A percentile compares a stretch with the other conserved stretches of the same genome.
Evolutionary conservation across 495 filamentous ascomycete species (phyloP).

Genomic region (Poronia punctata): DNA sequence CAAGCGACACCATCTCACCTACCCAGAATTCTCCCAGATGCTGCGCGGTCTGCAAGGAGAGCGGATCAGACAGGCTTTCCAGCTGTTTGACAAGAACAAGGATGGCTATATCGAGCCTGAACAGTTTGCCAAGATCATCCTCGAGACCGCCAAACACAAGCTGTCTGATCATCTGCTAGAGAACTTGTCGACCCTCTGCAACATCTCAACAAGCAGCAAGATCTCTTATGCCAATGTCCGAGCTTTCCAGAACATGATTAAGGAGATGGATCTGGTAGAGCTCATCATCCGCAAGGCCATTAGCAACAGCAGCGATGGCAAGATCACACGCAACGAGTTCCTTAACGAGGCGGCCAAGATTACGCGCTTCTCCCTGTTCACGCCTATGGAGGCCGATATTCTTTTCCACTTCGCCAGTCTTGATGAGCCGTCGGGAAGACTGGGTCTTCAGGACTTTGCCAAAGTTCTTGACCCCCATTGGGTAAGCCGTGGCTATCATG

Average conservation of each 20-base stretch:
- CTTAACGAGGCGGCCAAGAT: conserved; percentile 86
- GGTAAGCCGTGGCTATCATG: conserved; percentile 51
- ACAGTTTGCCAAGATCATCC: conserved; percentile 93
- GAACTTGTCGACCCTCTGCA: conserved; percentile 88
- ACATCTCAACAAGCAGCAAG: conserved; percentile 84
- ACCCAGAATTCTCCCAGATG: conserved; percentile 98
- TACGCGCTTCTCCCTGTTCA: conserved; percentile 89
- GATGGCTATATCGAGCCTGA: conserved; percentile 97
- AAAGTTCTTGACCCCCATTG: conserved; percentile 93
- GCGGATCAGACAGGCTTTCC: conserved; percentile 90
- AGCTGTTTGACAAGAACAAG: conserved; percentile 81
- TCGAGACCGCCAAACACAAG: conserved; percentile 91
- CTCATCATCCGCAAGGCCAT: conserved; percentile 81
- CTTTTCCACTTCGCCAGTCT: conserved; percentile 96
- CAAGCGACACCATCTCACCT: conserved; percentile 81
- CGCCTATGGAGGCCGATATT: conserved; percentile 98
- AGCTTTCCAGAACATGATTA: conserved; percentile 93
- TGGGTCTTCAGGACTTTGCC: conserved; percentile 79
- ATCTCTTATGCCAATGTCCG: conserved; percentile 96
- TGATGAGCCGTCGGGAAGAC: conserved; percentile 75
- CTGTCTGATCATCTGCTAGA: conserved; percentile 94
- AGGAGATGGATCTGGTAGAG: conserved; percentile 96
- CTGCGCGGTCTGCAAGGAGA: conserved; percentile 92
- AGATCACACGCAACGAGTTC: conserved; percentile 90
- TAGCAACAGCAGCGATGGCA: conserved; percentile 75